Conservation (phyloP, 176 grass and related monocot species). For the Zoysia pacifica region DNA sequence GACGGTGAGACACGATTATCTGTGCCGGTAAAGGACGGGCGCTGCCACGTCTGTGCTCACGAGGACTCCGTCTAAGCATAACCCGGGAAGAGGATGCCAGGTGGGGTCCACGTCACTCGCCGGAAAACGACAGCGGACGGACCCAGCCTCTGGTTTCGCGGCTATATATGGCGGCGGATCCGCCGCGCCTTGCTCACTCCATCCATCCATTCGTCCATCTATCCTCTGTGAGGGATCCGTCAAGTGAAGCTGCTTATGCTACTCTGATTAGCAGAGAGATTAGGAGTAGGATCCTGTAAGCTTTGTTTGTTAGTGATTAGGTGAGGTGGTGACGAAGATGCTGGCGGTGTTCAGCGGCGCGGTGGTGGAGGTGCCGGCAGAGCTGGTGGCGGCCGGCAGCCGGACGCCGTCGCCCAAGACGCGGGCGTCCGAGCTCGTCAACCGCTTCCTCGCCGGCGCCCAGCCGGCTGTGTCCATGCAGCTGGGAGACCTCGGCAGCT, state of each 20-base stretch:
- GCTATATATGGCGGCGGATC: conserved; percentile 28
- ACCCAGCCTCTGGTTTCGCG: not conserved
- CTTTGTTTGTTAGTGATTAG: not conserved
- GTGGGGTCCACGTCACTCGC: conserved; percentile 12
- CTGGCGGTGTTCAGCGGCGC: conserved; percentile 90
- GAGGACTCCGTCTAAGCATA: not conserved
- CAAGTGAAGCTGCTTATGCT: not conserved
- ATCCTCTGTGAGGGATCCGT: not conserved
- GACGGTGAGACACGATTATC: conserved; percentile 22
- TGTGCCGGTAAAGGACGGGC: not conserved
- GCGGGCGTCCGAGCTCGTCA: conserved; percentile 60
- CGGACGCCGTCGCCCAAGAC: conserved; percentile 97
- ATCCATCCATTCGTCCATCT: not conserved
- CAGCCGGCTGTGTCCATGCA: conserved; percentile 66
- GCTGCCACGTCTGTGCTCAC: conserved; percentile 15
- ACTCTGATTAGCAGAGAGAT: not conserved
- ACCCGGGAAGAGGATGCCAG: not conserved
- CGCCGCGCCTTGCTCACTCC: not conserved
- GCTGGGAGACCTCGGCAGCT: conserved; percentile 54
- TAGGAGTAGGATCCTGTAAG: not conserved
- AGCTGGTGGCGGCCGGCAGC: conserved; percentile 90
- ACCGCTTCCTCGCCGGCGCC: conserved; percentile 54
- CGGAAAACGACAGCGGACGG: not conserved
- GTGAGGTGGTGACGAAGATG: conserved; percentile 38
- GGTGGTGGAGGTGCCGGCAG: conserved; percentile 82